Percentiles rank a stretch among this genome's conserved stretches.
Conservation (phyloP, 1,284 basidiomycete genomes). For the Sporisorium iseilematis-ciliati region DNA sequence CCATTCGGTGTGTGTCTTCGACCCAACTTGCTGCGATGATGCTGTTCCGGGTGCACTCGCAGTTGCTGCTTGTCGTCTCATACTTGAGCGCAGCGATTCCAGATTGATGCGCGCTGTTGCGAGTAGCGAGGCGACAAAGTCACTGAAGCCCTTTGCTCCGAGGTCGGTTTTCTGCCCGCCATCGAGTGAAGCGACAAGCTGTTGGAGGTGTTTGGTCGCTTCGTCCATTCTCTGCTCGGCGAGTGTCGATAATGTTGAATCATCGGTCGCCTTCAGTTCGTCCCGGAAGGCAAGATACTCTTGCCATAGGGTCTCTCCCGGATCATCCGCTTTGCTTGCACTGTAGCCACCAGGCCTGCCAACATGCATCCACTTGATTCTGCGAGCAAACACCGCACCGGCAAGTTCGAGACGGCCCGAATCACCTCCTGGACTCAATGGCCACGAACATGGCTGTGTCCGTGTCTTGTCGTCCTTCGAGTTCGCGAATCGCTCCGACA, state of each 20-base stretch:
- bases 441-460: conserved; percentile 6
- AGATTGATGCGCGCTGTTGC: conserved; percentile 27
- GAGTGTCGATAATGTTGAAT: background rate
- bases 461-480: background rate
- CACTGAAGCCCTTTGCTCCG: conserved; percentile 6
- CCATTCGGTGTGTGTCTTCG: background rate
- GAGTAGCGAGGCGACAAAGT: conserved; percentile 19
- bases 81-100: background rate
- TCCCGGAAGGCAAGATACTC: conserved; percentile 22
- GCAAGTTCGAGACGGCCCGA: conserved; percentile 12
- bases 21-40: background rate
- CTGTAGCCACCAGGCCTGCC: background rate
- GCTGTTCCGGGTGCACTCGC: too few species aligned
- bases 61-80: background rate
- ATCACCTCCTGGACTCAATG: conserved; percentile 8
- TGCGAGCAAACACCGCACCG: conserved; percentile 21
- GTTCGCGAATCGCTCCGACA: conserved; percentile 4
- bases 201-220: conserved; percentile 15
- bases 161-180: conserved; percentile 13
- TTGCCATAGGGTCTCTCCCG: conserved; percentile 31
- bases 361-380: conserved; percentile 43
- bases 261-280: conserved; percentile 3
- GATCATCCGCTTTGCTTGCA: background rate
- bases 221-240: conserved; percentile 16
- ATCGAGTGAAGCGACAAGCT: conserved; percentile 6